phyloP scores from a whole-genome alignment of 306 rosid species.

The Cajanus cajan region DNA sequence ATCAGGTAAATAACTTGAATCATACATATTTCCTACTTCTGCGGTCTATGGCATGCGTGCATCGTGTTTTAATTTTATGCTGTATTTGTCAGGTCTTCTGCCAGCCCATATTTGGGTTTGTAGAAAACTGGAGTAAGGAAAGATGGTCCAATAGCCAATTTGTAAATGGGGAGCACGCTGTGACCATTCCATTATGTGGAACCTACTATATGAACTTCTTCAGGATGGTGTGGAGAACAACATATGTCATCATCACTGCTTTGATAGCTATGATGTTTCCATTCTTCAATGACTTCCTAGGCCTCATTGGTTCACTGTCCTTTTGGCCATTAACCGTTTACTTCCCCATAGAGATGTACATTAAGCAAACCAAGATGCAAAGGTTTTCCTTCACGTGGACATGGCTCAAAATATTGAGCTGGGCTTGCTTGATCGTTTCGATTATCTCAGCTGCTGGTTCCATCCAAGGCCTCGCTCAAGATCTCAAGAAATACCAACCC shows the following conservation, averaged over 20 bases:
- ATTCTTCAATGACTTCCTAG: conserved; percentile 91
- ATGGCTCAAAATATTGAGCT: conserved; percentile 83
- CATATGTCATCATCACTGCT: conserved; percentile 68
- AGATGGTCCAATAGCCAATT: conserved; percentile 72
- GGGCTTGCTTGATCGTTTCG: conserved; percentile 77
- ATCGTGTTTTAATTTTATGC: background rate
- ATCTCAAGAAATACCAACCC: conserved; percentile 78
- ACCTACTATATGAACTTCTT: conserved; percentile 51
- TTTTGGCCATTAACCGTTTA: conserved; percentile 92
- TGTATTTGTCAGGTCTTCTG: conserved; percentile 63
- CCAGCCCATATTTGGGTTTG: conserved; percentile 80
- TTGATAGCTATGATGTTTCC: conserved; percentile 89
- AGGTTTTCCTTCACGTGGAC: conserved; percentile 77
- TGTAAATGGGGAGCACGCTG: conserved; percentile 47
- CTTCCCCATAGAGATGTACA: conserved; percentile 95
- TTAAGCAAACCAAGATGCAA: conserved; percentile 63
- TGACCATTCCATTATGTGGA: conserved; percentile 59
- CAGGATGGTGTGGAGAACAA: conserved; percentile 80
- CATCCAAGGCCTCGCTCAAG: conserved; percentile 68
- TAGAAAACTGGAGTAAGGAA: conserved; percentile 48
- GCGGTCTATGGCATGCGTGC: background rate
- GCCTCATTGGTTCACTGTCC: conserved; percentile 81
- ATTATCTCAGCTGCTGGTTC: conserved; percentile 83
- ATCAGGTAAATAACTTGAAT: conserved; percentile 57
- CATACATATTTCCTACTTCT: background rate